These are phyloP conservation scores for Stylonectria norvegica DNA, from an alignment of 2,329 filamentous ascomycete genomes.

Conservation along the genomic window DNA sequence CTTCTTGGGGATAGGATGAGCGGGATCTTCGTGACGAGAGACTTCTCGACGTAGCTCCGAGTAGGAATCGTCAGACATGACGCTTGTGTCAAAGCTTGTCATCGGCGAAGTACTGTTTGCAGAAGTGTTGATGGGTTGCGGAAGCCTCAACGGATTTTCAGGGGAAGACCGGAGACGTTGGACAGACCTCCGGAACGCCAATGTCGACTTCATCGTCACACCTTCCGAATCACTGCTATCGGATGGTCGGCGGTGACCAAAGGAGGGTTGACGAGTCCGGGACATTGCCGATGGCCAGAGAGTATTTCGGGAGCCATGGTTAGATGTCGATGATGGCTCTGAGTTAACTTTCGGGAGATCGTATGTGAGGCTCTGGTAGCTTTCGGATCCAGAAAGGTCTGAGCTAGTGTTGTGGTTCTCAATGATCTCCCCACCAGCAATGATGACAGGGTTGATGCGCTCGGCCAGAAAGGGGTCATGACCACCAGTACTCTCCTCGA, in stretches of 20 bases:
- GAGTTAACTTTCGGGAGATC: conserved; percentile 40
- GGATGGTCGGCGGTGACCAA: conserved; percentile 43
- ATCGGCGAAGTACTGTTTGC: conserved; percentile 46
- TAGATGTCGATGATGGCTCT: conserved; percentile 39
- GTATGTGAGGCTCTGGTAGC: conserved; percentile 44
- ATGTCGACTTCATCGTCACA: conserved; percentile 44
- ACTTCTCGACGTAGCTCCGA: conserved; percentile 38
- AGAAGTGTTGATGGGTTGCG: conserved; percentile 50
- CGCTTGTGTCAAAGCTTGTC: conserved; percentile 54
- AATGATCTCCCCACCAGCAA: conserved; percentile 59
- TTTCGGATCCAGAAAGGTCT: conserved; percentile 48
- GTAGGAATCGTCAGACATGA: conserved; percentile 56
- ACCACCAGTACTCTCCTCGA: conserved; percentile 50
- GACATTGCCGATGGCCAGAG: conserved; percentile 55
- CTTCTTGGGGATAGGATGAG: conserved; percentile 46
- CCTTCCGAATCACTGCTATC: conserved; percentile 57
- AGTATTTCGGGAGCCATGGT: conserved; percentile 40
- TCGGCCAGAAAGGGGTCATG: conserved; percentile 58
- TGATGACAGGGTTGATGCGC: conserved; percentile 63
- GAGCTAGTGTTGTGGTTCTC: conserved; percentile 56
- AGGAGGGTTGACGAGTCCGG: conserved; percentile 27
- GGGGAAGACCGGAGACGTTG: conserved; percentile 48
- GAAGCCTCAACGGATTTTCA: conserved; percentile 45
- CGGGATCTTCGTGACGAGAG: conserved; percentile 28
- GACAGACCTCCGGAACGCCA: conserved; percentile 54